Conservation (phyloP, 164 flowering plant genomes). For the Chloranthus sessilifolius region DNA sequence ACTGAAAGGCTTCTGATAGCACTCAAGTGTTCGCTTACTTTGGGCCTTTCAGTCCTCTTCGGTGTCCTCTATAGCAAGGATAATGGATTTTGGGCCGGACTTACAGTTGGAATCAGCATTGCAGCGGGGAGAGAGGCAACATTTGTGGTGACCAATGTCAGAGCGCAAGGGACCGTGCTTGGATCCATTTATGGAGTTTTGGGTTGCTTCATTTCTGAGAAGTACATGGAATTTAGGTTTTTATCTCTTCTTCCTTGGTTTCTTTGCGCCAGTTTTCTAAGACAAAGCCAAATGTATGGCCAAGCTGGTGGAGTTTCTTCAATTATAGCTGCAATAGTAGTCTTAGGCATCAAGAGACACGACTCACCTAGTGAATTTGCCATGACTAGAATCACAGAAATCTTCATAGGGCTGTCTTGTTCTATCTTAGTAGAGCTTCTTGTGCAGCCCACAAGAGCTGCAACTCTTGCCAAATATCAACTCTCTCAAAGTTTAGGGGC, state of each 20-base stretch:
- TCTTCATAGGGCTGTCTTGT: constrained; percentile 66
- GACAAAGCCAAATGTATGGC: constrained; percentile 68
- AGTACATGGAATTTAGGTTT: constrained; percentile 40
- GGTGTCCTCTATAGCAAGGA: constrained; percentile 61
- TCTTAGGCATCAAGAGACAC: constrained; percentile 60
- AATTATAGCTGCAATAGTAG: constrained; percentile 62
- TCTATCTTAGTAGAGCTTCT: constrained; percentile 60
- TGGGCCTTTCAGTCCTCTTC: constrained; percentile 64
- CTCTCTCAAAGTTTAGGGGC: constrained; percentile 30
- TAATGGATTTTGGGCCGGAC: constrained; percentile 73
- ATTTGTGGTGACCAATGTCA: constrained; percentile 57
- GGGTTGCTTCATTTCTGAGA: constrained; percentile 59
- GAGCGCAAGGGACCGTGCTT: constrained; percentile 78
- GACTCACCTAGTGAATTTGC: constrained; percentile 81
- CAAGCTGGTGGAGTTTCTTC: constrained; percentile 80
- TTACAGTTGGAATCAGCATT: constrained; percentile 60
- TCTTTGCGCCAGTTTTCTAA: constrained; percentile 56
- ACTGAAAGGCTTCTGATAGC: constrained; percentile 45
- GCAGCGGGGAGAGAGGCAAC: constrained; percentile 66
- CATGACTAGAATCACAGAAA: constrained; percentile 63
- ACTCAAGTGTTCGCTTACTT: constrained; percentile 57
- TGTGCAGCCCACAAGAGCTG: constrained; percentile 68
- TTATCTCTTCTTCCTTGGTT: constrained; percentile 81
- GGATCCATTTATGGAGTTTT: constrained; percentile 81
- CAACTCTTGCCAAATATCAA: constrained; percentile 51